Conservation (phyloP, 1,139 yeast genomes). For the Pichia sp. region DNA sequence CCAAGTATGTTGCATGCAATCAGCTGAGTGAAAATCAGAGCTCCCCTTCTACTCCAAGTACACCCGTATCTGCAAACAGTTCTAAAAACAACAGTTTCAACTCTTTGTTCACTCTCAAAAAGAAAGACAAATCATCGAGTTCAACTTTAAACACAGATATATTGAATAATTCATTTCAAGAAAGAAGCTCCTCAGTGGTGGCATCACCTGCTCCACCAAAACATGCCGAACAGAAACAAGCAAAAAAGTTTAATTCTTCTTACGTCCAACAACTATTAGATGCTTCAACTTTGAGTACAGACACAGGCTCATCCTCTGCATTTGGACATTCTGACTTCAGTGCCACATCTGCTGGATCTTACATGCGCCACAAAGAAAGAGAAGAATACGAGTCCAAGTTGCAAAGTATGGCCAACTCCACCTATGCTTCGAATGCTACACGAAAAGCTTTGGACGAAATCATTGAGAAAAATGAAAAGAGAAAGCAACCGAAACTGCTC, state of each 20-base stretch:
- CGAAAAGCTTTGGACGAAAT: slow-evolving; percentile 39
- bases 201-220: background rate
- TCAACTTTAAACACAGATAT: slow-evolving; percentile 10
- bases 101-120: slow-evolving; percentile 13
- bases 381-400: slow-evolving; percentile 22
- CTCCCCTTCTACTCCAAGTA: slow-evolving; percentile 17
- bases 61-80: slow-evolving; percentile 8
- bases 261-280: slow-evolving; percentile 27
- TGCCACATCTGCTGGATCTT: slow-evolving; percentile 88
- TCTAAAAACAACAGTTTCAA: slow-evolving; percentile 9
- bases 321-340: slow-evolving; percentile 57
- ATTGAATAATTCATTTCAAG: background rate
- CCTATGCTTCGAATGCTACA: slow-evolving; percentile 27
- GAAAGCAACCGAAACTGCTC: slow-evolving; percentile 44
- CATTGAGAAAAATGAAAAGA: slow-evolving; percentile 42
- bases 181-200: background rate
- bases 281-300: slow-evolving; percentile 28
- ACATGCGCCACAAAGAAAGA: slow-evolving; percentile 62
- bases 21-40: slow-evolving; percentile 36
- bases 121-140: slow-evolving; percentile 9
- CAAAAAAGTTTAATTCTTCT: slow-evolving; percentile 19
- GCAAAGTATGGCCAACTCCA: slow-evolving; percentile 37
- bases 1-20: slow-evolving; percentile 65
- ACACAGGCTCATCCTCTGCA: slow-evolving; percentile 32
- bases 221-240: slow-evolving; percentile 14